A percentile compares a stretch with the other conserved stretches of the same genome.
These are phyloP conservation scores for Erodium moschatum DNA, from an alignment of 441 rosid species.

Conservation along the genomic window DNA sequence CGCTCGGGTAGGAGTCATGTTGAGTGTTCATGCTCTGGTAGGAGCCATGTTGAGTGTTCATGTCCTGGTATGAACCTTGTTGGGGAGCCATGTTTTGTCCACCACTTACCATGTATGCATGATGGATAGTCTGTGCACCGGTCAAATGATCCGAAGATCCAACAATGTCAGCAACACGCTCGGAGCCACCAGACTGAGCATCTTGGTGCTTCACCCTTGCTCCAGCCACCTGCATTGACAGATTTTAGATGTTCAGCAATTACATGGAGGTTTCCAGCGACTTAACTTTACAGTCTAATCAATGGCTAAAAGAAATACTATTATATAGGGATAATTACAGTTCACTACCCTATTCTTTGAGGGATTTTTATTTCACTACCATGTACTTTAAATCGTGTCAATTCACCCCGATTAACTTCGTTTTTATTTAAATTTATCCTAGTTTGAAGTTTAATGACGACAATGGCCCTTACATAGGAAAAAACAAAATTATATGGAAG, in stretches of 20 bases:
- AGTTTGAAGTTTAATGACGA: too few relatives aligned
- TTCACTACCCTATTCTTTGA: too few relatives aligned
- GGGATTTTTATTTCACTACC: too few relatives aligned
- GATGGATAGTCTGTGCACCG: constrained; percentile 21
- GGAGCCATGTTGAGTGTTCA: constrained; percentile 13
- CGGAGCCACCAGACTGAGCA: constrained; percentile 25
- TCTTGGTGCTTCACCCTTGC: constrained; percentile 31
- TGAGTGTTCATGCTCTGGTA: constrained; percentile 15
- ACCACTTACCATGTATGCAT: constrained; percentile 22
- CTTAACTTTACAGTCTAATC: background rate
- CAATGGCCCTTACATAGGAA: too few relatives aligned
- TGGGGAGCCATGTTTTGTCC: constrained; percentile 26
- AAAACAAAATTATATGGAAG: too few relatives aligned
- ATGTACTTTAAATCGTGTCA: too few relatives aligned
- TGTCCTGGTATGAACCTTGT: constrained; percentile 13
- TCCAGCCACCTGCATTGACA: constrained; percentile 28
- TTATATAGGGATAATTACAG: too few relatives aligned
- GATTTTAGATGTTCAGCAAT: constrained; percentile 7
- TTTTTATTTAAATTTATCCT: too few relatives aligned
- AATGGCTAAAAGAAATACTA: background rate
- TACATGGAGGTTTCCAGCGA: background rate
- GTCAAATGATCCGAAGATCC: constrained; percentile 28
- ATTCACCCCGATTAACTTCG: too few relatives aligned
- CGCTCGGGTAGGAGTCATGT: constrained; percentile 20
- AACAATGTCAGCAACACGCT: constrained; percentile 19